These are phyloP conservation scores for Daucus carota DNA, from an alignment of 129 eudicot genomes.

Conservation along the genomic window DNA sequence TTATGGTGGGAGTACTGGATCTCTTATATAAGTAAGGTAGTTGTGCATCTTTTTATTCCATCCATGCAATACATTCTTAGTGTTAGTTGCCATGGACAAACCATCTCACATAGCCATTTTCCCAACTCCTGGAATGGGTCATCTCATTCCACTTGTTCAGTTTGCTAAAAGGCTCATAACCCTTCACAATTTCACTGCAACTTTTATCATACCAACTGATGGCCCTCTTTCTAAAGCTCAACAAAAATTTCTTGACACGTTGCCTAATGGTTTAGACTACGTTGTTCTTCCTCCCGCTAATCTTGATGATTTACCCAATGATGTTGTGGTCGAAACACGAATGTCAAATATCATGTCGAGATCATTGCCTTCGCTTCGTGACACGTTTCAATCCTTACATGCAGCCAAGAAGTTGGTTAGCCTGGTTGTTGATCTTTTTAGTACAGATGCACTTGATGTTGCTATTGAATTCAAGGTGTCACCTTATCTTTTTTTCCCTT, in stretches of 20 bases:
- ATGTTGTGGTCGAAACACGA: constrained; percentile 24
- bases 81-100: not conserved
- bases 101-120: constrained; percentile 18
- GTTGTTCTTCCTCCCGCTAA: constrained; percentile 35
- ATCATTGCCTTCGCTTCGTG: constrained; percentile 22
- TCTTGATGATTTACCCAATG: constrained; percentile 36
- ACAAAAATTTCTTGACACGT: constrained; percentile 32
- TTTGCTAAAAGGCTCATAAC: constrained; percentile 18
- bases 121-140: constrained; percentile 33
- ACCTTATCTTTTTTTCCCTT: constrained; percentile 24
- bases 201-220: constrained; percentile 45
- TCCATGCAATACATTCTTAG: too few relatives aligned
- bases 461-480: constrained; percentile 25
- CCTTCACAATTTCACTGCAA: constrained; percentile 16
- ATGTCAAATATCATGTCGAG: constrained; percentile 19
- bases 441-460: constrained; percentile 24
- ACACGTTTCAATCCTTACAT: not conserved
- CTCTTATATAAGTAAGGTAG: too few relatives aligned
- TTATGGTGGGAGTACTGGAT: too few relatives aligned
- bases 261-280: constrained; percentile 31
- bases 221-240: constrained; percentile 37
- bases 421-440: constrained; percentile 30
- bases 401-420: constrained; percentile 7
- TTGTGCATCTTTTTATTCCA: too few relatives aligned
- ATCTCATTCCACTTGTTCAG: constrained; percentile 24